Evolutionary conservation across 2,329 filamentous ascomycete species (phyloP).

Genomic region (Arachnopeziza araneosa): DNA sequence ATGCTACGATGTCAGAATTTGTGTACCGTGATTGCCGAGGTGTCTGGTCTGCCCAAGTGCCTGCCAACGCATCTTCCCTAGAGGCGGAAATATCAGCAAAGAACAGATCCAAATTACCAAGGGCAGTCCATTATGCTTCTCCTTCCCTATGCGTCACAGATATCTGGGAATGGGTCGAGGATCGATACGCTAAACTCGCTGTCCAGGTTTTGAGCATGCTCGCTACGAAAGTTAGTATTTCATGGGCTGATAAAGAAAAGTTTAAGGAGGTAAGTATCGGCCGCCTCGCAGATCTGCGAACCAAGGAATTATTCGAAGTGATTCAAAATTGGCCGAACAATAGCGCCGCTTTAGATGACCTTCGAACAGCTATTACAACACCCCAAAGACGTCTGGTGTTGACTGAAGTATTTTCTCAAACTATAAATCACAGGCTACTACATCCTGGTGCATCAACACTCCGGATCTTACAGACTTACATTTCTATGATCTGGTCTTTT

Average conservation of each 20-base stretch:
- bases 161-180: conserved; percentile 62
- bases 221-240: conserved; percentile 33
- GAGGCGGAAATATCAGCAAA: not conserved
- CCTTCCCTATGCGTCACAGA: conserved; percentile 52
- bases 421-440: conserved; percentile 60
- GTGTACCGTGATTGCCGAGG: conserved; percentile 57
- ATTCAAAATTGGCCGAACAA: conserved; percentile 70
- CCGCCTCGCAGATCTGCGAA: conserved; percentile 62
- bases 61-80: not conserved
- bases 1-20: conserved; percentile 58
- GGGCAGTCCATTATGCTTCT: conserved; percentile 30
- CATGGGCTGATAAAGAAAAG: conserved; percentile 54
- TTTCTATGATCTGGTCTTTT: conserved; percentile 72
- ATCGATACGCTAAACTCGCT: conserved; percentile 59
- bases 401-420: conserved; percentile 61
- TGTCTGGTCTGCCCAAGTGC: conserved; percentile 43
- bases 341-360: conserved; percentile 66
- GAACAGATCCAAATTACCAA: conserved; percentile 26
- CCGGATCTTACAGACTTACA: conserved; percentile 71
- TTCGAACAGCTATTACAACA: conserved; percentile 64
- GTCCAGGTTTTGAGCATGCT: conserved; percentile 50
- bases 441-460: conserved; percentile 73
- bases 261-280: conserved; percentile 68
- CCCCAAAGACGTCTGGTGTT: conserved; percentile 63
- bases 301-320: conserved; percentile 72